Base-by-base conservation (phyloP, 1,139 yeast species). In the Magnusiomyces suaveolens region DNA sequence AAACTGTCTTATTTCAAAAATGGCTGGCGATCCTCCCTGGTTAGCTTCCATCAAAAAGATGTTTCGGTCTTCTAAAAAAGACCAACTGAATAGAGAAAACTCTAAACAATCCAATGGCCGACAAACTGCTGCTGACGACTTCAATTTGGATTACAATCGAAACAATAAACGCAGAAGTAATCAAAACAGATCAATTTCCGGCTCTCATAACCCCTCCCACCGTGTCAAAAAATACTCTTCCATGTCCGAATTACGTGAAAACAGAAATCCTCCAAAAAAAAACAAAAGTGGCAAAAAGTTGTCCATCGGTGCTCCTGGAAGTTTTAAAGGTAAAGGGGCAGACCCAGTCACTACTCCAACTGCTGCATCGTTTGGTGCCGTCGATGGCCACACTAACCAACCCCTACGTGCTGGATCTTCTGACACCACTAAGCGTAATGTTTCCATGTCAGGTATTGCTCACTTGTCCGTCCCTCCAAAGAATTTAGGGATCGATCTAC, bases 31-130 rank as follows among this genome's bases (percentile, higher is more conserved):
- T 38, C 43, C 43, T 14, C 43, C 43, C 4, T 38, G 43, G 43
- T n/a, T 38, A 14, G 43, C 43, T 38, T 38, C 43, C n/a, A 38
- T 38, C 10, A 38, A 38, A 18, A 38, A 38, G 43, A 38, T 38
- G 43, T 38, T 38, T 38, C 43, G 43, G 16, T 38, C 43, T 38
- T 38, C 43, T 38, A 38, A 38, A n/a, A 38, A 38, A 38, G 43
- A 38, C n/a, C n/a, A n/a, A n/a, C n/a, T n/a, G n/a, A n/a, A n/a
- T n/a, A n/a, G n/a, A n/a, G n/a, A n/a, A n/a, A n/a, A n/a, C n/a
- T n/a, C n/a, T n/a, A n/a, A n/a, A n/a, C n/a, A n/a, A n/a, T n/a
- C n/a, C n/a, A n/a, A n/a, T n/a, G n/a, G n/a, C n/a, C n/a, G n/a
- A n/a, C n/a, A n/a, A n/a, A n/a, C 20, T 38, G 12, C 36, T 12